Conservation (phyloP, 805 yeast genomes). For the Cyberlindnera suaveolens region DNA sequence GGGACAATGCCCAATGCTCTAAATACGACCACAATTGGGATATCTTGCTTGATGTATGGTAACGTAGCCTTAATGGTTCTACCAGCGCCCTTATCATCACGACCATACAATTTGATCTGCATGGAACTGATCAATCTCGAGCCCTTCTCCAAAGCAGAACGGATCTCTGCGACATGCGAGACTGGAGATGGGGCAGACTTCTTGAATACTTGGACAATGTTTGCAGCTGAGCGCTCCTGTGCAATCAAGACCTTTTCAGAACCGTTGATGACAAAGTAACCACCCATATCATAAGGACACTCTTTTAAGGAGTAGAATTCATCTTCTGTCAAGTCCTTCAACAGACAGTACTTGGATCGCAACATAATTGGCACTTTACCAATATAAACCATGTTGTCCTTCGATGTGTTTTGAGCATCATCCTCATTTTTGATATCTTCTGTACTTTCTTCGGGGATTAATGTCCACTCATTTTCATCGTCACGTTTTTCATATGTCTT, state of each 20-base stretch:
- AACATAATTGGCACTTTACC: conserved; percentile 99
- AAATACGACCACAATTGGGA: conserved; percentile 94
- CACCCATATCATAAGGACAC: conserved; percentile 99
- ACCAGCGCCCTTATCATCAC: conserved; percentile 68
- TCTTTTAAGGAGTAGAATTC: conserved; percentile 94
- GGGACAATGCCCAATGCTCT: conserved; percentile 98
- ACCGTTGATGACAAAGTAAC: conserved; percentile 96
- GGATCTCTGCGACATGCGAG: conserved; percentile 91
- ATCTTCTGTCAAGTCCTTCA: conserved; percentile 83
- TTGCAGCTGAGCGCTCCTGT: conserved; percentile 97
- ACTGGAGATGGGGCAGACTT: conserved; percentile 97
- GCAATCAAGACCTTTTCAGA: conserved; percentile 98
- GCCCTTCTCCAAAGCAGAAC: conserved; percentile 96
- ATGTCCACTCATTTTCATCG: conserved; percentile 58
- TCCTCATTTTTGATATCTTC: conserved; percentile 39
- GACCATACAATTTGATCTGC: conserved; percentile 87
- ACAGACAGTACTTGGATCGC: conserved; percentile 91
- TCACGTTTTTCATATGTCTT: conserved; percentile 81
- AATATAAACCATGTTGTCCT: conserved; percentile 76
- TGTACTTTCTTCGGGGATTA: conserved; percentile 46
- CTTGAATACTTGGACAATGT: conserved; percentile 96
- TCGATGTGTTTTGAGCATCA: too few species aligned
- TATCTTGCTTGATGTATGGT: conserved; percentile 94
- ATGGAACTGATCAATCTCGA: conserved; percentile 88
- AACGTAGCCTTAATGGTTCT: conserved; percentile 92